phyloP scores from a whole-genome alignment of 1,284 basidiomycete genomes.

The Gomphus bonarii region DNA sequence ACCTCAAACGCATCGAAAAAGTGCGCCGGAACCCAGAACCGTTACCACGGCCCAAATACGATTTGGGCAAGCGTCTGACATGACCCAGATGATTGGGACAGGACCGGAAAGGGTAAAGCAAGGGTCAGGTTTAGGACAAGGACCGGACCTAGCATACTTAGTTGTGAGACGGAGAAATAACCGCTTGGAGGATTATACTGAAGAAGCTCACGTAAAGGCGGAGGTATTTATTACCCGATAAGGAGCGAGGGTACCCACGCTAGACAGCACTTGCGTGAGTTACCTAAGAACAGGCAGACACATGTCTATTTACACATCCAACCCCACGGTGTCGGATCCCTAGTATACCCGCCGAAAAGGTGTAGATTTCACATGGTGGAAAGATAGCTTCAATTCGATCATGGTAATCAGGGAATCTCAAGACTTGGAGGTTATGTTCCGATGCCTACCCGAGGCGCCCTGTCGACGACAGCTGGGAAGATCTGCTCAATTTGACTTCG shows the following conservation, averaged over 20 bases:
- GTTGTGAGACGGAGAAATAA: not conserved
- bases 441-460: not conserved
- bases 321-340: not conserved
- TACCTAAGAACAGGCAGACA: not conserved
- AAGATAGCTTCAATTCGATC: not conserved
- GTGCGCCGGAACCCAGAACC: not conserved
- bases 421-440: not conserved
- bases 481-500: not conserved
- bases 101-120: not conserved
- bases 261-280: not conserved
- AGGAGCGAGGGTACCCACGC: not conserved
- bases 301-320: not conserved
- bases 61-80: not conserved
- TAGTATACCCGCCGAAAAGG: not conserved
- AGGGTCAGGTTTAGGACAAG: not conserved
- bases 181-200: not conserved
- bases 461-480: not conserved
- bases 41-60: not conserved
- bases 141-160: not conserved
- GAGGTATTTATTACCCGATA: not conserved
- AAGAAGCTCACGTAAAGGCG: not conserved
- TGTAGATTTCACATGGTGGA: not conserved
- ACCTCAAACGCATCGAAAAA: not conserved
- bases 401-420: not conserved
- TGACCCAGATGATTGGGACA: not conserved